Base-by-base conservation (phyloP, 2,329 filamentous ascomycete genomes). In the Calonectria multiphialidica region DNA sequence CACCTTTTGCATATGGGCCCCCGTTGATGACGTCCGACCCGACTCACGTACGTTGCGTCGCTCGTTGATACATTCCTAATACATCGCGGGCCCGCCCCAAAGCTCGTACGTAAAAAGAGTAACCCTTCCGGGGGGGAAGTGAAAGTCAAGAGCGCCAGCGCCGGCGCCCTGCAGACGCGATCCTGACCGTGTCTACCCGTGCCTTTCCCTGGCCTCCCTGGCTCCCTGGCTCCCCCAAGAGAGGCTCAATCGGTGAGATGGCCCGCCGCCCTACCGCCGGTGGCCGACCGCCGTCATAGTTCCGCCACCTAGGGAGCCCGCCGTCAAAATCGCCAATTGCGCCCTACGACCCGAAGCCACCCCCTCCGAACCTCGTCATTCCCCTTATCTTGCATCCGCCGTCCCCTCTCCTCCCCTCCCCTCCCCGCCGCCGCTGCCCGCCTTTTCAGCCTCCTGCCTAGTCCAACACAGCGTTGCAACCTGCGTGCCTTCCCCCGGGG, bases 221-320 rank as follows among this genome's bases (percentile, higher is more conserved):
- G 30, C 50, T 33, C 30, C n/a, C n/a, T n/a, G n/a, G n/a, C n/a
- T n/a, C n/a, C n/a, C n/a, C 28, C 33, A 13, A 15, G 47, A 50
- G 47, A 30, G 47, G 25, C 25, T 30, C 25, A 30, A 57, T 57
- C 33, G 33, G 53, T 57, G 53, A 57, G 53, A 57, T 37, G 53
- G 53, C n/a, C n/a, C n/a, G 3, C 53, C 33, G 53, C 53, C 53
- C 53, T 37, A 40, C 53, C 53, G 33, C 35, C 21, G 10, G 35
- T 47, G 28, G 61, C 47, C 63, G 63, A 47, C 53, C 30, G 28
- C 47, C 62, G 28, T 40, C 45, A 37, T 67, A 42, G 65, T 67
- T 67, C 65, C 65, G 65, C 65, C 65, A 49, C 53, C 47, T 37
- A 53, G n/a, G n/a, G 44, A 37, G 50, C 45, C 63, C 63, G 63